Evolutionary conservation across 208 protist genomes (phyloP).

Genomic region (Trypanosoma platydactyli): DNA sequence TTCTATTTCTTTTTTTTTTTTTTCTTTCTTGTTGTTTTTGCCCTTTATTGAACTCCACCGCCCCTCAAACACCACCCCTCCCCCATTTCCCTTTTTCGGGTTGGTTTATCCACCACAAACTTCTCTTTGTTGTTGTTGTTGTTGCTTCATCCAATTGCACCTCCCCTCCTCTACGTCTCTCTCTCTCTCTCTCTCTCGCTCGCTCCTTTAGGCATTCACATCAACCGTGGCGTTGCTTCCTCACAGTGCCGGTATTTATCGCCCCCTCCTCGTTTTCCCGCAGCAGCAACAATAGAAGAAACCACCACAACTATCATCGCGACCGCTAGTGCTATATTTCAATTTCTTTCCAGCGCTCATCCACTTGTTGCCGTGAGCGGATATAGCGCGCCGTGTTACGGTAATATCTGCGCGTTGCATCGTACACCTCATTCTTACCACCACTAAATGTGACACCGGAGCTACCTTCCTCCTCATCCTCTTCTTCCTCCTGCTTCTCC

Average conservation of each 20-base stretch:
- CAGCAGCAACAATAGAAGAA: no score
- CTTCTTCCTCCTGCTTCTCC: background rate
- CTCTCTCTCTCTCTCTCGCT: background rate
- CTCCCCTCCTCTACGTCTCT: constrained; percentile 1
- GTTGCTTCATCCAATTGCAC: background rate
- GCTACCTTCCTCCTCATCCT: constrained; percentile 6
- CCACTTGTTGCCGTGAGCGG: constrained; percentile 50
- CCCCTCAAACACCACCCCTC: background rate
- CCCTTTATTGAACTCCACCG: no score
- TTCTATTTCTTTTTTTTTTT: constrained; percentile 9
- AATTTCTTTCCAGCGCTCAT: constrained; percentile 72
- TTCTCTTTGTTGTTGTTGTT: constrained; percentile 6
- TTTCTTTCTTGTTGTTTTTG: constrained; percentile 4
- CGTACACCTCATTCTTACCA: constrained; percentile 27
- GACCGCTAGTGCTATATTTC: constrained; percentile 35
- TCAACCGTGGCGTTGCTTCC: background rate
- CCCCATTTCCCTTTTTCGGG: background rate
- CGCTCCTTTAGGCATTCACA: background rate
- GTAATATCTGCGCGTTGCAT: constrained; percentile 42
- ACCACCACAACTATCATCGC: background rate
- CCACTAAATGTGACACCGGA: background rate
- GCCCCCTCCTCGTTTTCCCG: background rate
- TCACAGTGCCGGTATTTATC: background rate
- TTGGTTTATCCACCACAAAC: background rate
- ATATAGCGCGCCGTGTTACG: constrained; percentile 81